A percentile compares a stretch with the other conserved stretches of the same genome.
These are phyloP conservation scores for Cryptosporidium ubiquitum DNA, from an alignment of 169 alveolate species.

Conservation along the genomic window DNA sequence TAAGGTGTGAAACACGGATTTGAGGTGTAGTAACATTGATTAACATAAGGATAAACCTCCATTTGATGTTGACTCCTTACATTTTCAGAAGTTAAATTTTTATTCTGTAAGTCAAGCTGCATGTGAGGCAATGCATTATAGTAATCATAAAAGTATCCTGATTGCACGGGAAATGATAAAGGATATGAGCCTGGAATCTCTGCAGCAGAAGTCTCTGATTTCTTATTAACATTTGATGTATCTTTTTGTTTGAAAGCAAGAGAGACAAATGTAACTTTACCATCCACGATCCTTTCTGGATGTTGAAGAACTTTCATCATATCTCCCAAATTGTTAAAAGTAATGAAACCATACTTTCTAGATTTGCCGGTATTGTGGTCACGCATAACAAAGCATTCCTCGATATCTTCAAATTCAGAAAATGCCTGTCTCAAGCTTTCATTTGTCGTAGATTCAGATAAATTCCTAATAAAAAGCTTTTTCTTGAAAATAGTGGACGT, in stretches of 20 bases:
- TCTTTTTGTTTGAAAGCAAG: slow-evolving; percentile 78
- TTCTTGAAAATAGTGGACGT: slow-evolving; percentile 72
- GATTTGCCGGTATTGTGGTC: slow-evolving; percentile 79
- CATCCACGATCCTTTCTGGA: slow-evolving; percentile 81
- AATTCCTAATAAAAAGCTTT: slow-evolving; percentile 82
- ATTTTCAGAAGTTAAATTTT: slow-evolving; percentile 21
- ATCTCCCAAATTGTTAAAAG: slow-evolving; percentile 77
- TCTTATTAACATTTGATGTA: slow-evolving; percentile 12
- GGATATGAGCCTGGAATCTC: slow-evolving; percentile 1
- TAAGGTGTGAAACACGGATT: slow-evolving; percentile 51
- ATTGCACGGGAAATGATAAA: slow-evolving; percentile 18
- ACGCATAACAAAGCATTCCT: slow-evolving; percentile 81
- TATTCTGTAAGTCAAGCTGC: slow-evolving; percentile 36
- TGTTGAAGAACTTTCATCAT: slow-evolving; percentile 82
- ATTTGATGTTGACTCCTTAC: slow-evolving; percentile 40
- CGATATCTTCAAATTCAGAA: slow-evolving; percentile 79
- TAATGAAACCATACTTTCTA: slow-evolving; percentile 81
- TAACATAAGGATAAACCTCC: slow-evolving; percentile 50
- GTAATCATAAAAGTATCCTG: slow-evolving; percentile 39
- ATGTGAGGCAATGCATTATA: slow-evolving; percentile 29
- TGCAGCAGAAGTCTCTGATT: neutral
- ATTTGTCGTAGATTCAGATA: slow-evolving; percentile 79
- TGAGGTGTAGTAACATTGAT: slow-evolving; percentile 52
- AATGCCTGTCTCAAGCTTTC: slow-evolving; percentile 77
- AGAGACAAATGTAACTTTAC: slow-evolving; percentile 80